phyloP scores from a whole-genome alignment of 768 basidiomycete species.

The Pulveroboletus sp. region DNA sequence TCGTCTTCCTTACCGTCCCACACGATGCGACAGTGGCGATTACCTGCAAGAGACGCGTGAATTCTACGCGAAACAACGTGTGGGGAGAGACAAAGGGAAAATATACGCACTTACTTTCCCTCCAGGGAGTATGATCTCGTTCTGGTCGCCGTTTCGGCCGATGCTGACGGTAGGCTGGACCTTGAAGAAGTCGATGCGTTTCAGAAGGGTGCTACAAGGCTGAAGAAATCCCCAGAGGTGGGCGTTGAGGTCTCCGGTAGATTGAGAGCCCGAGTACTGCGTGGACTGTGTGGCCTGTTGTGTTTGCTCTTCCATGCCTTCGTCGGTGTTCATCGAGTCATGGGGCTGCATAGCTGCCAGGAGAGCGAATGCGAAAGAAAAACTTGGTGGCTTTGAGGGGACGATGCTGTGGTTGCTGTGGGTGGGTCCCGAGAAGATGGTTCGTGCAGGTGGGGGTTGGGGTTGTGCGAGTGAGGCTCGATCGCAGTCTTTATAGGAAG shows the following conservation, averaged over 20 bases:
- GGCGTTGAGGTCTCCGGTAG: conserved; percentile 13
- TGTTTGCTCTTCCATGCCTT: conserved; percentile 29
- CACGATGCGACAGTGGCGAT: conserved; percentile 33
- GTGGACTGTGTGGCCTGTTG: conserved; percentile 41
- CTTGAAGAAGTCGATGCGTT: conserved; percentile 61
- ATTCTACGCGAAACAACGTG: conserved; percentile 12
- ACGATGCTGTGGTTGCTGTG: not conserved
- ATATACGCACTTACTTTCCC: conserved; percentile 64
- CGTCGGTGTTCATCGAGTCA: conserved; percentile 26
- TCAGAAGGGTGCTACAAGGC: conserved; percentile 50
- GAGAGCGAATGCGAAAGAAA: not conserved
- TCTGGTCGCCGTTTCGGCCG: conserved; percentile 44
- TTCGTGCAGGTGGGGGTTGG: too few species aligned
- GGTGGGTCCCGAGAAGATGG: not conserved
- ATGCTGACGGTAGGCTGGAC: conserved; percentile 44
- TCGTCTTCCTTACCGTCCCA: conserved; percentile 34
- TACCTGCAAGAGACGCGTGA: conserved; percentile 35
- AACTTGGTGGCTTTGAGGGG: not conserved
- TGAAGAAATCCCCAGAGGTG: conserved; percentile 70
- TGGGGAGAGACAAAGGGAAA: conserved; percentile 2
- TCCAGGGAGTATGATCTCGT: conserved; percentile 59
- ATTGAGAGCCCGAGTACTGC: conserved; percentile 31
- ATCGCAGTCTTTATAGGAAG: conserved; percentile 19
- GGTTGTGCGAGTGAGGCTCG: not conserved
- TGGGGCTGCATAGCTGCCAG: conserved; percentile 15